A percentile compares a stretch with the other conserved stretches of the same genome.
phyloP scores from a whole-genome alignment of 2,329 filamentous ascomycete genomes.

The Colletotrichum filicis region DNA sequence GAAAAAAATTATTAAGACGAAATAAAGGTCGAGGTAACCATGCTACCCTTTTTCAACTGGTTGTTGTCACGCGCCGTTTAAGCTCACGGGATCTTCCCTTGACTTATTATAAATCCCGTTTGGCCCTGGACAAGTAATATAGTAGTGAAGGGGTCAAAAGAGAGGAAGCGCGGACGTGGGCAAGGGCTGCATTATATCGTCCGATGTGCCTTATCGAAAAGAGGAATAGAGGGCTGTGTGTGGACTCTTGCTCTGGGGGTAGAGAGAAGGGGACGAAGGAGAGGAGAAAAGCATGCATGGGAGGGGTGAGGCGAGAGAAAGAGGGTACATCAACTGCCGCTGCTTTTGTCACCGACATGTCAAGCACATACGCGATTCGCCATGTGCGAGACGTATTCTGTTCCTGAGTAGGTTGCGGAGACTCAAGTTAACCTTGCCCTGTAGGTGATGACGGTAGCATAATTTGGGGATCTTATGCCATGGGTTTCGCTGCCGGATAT shows the following conservation, averaged over 20 bases:
- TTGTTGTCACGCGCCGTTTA: constrained; percentile 30
- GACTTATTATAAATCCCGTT: constrained; percentile 47
- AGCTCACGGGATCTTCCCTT: constrained; percentile 43
- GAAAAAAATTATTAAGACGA: constrained; percentile 34
- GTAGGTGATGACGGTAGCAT: constrained; percentile 60
- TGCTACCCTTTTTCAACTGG: constrained; percentile 32
- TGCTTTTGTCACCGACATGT: constrained; percentile 53
- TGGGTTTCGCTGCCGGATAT: constrained; percentile 61
- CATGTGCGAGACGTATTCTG: constrained; percentile 60
- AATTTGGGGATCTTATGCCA: constrained; percentile 71
- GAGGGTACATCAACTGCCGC: constrained; percentile 48
- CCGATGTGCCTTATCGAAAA: constrained; percentile 54
- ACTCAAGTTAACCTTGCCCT: constrained; percentile 55
- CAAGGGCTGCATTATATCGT: constrained; percentile 58
- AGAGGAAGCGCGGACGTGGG: constrained; percentile 45
- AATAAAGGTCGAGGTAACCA: constrained; percentile 33
- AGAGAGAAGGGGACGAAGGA: constrained; percentile 21
- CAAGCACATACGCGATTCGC: constrained; percentile 60
- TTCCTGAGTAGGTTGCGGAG: constrained; percentile 57
- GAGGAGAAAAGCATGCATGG: constrained; percentile 18
- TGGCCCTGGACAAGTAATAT: constrained; percentile 46
- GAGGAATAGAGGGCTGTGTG: constrained; percentile 38
- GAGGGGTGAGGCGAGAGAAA: constrained; percentile 32
- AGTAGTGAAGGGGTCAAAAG: constrained; percentile 46
- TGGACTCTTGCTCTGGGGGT: constrained; percentile 33